phyloP scores from a whole-genome alignment of 2,329 filamentous ascomycete species.

The Claviceps sorghi region DNA sequence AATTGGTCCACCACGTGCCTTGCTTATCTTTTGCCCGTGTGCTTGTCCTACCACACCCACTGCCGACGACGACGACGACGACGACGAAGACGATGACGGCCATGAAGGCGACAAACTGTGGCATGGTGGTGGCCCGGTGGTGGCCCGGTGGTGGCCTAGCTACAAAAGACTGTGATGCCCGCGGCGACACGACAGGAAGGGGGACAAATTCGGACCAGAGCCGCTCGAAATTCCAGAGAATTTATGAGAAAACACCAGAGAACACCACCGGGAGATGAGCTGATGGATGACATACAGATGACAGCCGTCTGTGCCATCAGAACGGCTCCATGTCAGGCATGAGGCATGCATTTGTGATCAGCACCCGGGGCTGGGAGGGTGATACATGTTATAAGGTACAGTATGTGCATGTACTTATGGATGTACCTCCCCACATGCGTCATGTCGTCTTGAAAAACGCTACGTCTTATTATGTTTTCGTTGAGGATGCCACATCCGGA shows the following conservation, averaged over 20 bases:
- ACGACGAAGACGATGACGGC: not conserved
- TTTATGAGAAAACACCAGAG: not conserved
- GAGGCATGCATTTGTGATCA: not conserved
- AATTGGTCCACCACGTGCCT: constrained; percentile 1
- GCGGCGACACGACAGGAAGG: not conserved
- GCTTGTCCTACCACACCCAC: not conserved
- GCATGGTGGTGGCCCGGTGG: not conserved
- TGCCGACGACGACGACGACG: not conserved
- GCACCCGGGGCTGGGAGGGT: too few relatives aligned
- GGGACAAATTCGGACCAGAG: not conserved
- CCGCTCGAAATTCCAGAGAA: not conserved
- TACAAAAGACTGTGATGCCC: not conserved
- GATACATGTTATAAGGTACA: too few relatives aligned
- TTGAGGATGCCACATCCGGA: not conserved
- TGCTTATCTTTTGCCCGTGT: constrained; percentile 1
- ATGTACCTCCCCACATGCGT: not conserved
- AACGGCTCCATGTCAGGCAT: not conserved
- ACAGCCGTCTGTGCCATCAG: not conserved
- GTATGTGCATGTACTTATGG: not conserved
- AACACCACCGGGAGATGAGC: not conserved
- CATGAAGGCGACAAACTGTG: too few relatives aligned
- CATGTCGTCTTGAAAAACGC: not conserved
- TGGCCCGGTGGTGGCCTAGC: not conserved
- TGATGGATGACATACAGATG: not conserved
- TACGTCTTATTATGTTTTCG: not conserved